A percentile compares a stretch with the other conserved stretches of the same genome.
These are phyloP conservation scores for Clausena lansium DNA, from an alignment of 345 rosid species.

Conservation along the genomic window DNA sequence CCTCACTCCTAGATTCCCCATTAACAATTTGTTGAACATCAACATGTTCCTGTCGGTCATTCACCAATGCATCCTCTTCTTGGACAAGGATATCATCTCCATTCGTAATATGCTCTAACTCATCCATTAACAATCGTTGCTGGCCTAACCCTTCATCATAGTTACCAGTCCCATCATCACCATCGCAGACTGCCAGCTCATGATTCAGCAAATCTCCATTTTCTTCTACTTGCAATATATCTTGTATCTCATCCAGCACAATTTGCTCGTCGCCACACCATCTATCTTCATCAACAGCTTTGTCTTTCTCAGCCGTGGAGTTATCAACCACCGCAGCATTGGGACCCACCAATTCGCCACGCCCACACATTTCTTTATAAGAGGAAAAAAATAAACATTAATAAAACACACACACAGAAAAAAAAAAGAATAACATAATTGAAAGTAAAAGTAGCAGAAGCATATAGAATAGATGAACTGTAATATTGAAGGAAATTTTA, in stretches of 20 bases:
- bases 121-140: conserved; percentile 43
- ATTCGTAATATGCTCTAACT: conserved; percentile 42
- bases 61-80: conserved; percentile 22
- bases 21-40: conserved; percentile 21
- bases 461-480: neutral
- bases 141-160: conserved; percentile 27
- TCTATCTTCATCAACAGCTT: conserved; percentile 17
- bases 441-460: neutral
- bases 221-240: conserved; percentile 29
- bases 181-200: conserved; percentile 18
- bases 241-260: conserved; percentile 31
- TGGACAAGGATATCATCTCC: conserved; percentile 30
- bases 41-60: conserved; percentile 20
- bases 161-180: conserved; percentile 25
- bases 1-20: conserved; percentile 19
- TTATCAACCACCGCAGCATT: conserved; percentile 13
- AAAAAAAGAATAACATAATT: neutral
- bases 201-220: conserved; percentile 17
- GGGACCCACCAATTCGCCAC: conserved; percentile 17
- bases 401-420: neutral
- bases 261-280: conserved; percentile 17
- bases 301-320: conserved; percentile 8
- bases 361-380: conserved; percentile 16
- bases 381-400: conserved; percentile 11
- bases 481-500: neutral